Base-by-base conservation (phyloP, 768 basidiomycete species). In the Trametes coccinea region DNA sequence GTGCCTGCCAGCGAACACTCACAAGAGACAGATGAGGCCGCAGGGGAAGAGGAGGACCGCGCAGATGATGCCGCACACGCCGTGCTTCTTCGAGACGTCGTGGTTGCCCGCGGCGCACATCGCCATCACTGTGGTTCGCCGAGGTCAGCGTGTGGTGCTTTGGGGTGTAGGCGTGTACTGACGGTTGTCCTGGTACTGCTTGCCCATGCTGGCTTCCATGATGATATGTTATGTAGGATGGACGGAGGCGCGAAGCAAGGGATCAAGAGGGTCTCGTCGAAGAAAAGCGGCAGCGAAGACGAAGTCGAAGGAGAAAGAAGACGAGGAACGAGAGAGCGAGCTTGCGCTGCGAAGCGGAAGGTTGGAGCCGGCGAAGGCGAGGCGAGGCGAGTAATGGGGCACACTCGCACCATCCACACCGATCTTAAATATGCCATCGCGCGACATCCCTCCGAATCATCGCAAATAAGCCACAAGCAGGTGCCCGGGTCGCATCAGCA, bases 31-130 rank as follows among this genome's bases (percentile, higher is more conserved):
- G 51, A 66, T 56, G 10, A 66, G 62, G 50, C 65, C 65, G 53
- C 70, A 64, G 1, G 73, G 73, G 61, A 74, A 74, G 10, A 71
- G 57, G 10, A 72, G 56, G 17, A 74, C 64, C 2, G 72, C 71
- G 30, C 66, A 70, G 63, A 74, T 71, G 64, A 74, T 74, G 5
- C 73, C 73, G 39, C 68, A 70, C 7, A 70, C 52, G 31, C 73
- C 73, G 58, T 73, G 71, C 44, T 68, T 71, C 31, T 63, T 73
- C 30, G 61, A 57, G 27, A 68, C 61, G 22, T 73, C 72, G 50
- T 74, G 73, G 30, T 73, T 62, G 14, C 73, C 73, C 31, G 67
- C 54, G 46, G 73, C 73, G 63, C 73, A 74, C 43, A 60, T 61
- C 51, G 67, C 70, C 45, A 62, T 53, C 27, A 70, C 71, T 72